These are phyloP conservation scores for Cinnamomum micranthum DNA, from an alignment of 164 flowering plant species.

Conservation along the genomic window DNA sequence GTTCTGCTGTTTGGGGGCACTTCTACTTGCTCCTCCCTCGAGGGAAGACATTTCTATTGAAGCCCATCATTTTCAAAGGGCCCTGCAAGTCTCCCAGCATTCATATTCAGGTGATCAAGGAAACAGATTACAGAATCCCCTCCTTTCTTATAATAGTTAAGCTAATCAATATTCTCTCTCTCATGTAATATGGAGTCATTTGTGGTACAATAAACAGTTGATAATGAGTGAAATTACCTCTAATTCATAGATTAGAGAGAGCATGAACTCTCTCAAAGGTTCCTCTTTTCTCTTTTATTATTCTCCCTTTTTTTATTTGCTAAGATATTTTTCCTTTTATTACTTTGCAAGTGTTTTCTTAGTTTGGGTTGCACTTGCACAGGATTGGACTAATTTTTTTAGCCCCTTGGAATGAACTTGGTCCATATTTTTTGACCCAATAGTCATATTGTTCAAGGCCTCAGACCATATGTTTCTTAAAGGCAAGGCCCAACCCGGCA, in stretches of 20 bases:
- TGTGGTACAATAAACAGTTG: too few species aligned
- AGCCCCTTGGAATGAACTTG: background rate
- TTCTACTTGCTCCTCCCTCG: too few species aligned
- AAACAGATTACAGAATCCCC: background rate
- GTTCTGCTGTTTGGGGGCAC: too few species aligned
- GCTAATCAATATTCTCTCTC: too few species aligned
- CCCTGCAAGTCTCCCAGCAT: background rate
- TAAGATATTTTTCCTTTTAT: background rate
- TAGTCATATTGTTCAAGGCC: background rate
- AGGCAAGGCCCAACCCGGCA: background rate
- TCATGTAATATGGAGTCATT: background rate
- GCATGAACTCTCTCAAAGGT: background rate
- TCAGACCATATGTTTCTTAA: background rate
- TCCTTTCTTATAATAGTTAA: too few species aligned
- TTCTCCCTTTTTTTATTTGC: too few species aligned
- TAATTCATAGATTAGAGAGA: background rate
- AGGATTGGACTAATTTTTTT: background rate
- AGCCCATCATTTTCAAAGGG: background rate
- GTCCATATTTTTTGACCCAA: background rate
- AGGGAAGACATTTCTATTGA: background rate
- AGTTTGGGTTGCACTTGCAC: background rate
- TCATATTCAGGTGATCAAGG: background rate
- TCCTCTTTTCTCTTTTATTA: too few species aligned
- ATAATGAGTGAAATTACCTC: background rate
- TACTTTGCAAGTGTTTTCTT: background rate